A percentile compares a stretch with the other conserved stretches of the same genome.
Evolutionary conservation across 805 yeast genomes (phyloP).

Genomic region (Hanseniaspora pseudoguilliermondii): DNA sequence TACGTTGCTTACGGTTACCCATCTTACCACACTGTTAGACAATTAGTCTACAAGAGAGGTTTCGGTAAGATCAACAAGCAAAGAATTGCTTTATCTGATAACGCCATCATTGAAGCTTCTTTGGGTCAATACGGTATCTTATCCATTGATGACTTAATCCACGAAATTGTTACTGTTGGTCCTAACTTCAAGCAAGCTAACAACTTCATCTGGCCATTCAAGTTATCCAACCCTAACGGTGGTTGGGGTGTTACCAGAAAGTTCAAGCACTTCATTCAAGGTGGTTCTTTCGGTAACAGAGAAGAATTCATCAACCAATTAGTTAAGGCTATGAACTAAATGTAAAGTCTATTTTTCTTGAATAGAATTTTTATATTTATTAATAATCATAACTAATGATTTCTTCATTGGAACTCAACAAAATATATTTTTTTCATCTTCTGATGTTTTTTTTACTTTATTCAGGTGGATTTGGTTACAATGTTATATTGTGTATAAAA

Average conservation of each 20-base stretch:
- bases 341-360: conserved; percentile 12
- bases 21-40: conserved; percentile 79
- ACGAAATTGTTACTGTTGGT: conserved; percentile 92
- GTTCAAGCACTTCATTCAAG: conserved; percentile 94
- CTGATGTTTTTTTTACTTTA: neutral
- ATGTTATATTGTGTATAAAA: neutral
- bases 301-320: conserved; percentile 90
- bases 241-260: conserved; percentile 96
- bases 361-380: neutral
- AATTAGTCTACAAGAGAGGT: conserved; percentile 94
- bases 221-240: conserved; percentile 91
- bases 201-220: conserved; percentile 98
- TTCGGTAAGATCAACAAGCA: conserved; percentile 94
- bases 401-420: neutral
- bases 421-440: neutral
- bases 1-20: conserved; percentile 98
- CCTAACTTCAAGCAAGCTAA: conserved; percentile 97
- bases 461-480: neutral
- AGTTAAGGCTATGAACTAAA: conserved; percentile 85
- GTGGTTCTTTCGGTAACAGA: conserved; percentile 98
- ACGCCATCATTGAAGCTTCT: conserved; percentile 73
- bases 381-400: neutral
- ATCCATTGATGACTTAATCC: conserved; percentile 87
- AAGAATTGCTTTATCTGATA: conserved; percentile 82
- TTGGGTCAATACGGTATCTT: conserved; percentile 87